phyloP scores from a whole-genome alignment of 768 basidiomycete genomes.

The Mycena olivaceomarginata region DNA sequence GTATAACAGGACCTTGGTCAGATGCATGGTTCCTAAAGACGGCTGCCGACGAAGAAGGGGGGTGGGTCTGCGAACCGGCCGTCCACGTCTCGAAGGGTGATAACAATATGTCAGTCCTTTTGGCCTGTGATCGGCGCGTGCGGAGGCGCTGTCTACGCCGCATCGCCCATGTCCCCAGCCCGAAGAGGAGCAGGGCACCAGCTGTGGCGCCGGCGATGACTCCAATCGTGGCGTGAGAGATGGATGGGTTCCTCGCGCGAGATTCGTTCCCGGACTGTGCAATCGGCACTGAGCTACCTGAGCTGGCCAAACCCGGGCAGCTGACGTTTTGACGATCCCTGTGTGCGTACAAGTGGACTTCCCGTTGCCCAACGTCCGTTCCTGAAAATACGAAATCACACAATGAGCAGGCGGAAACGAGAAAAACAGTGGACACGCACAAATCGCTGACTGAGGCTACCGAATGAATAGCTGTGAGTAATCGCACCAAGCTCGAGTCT shows the following conservation, averaged over 20 bases:
- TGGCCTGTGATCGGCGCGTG: neutral
- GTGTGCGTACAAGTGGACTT: constrained; percentile 53
- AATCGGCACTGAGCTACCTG: neutral
- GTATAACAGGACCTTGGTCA: no score
- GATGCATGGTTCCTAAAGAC: no score
- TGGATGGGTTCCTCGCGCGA: no score
- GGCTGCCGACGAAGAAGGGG: neutral
- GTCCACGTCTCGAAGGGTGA: neutral
- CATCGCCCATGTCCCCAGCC: neutral
- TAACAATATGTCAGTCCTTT: neutral
- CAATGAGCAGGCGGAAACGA: neutral
- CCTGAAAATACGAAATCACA: constrained; percentile 47
- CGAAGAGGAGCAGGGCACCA: constrained; percentile 4
- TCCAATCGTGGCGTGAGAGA: constrained; percentile 1
- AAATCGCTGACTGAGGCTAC: constrained; percentile 63
- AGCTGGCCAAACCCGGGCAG: constrained; percentile 9
- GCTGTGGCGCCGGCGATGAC: constrained; percentile 6
- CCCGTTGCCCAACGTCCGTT: constrained; percentile 62
- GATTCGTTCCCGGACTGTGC: neutral
- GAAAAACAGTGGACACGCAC: constrained; percentile 56
- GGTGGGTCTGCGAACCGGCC: no score
- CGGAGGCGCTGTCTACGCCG: neutral
- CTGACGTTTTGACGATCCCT: constrained; percentile 41
- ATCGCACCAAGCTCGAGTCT: neutral
- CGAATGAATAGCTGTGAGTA: neutral